These are phyloP conservation scores for Monosporascus sp. DNA, from an alignment of 2,329 filamentous ascomycete species.

Conservation along the genomic window DNA sequence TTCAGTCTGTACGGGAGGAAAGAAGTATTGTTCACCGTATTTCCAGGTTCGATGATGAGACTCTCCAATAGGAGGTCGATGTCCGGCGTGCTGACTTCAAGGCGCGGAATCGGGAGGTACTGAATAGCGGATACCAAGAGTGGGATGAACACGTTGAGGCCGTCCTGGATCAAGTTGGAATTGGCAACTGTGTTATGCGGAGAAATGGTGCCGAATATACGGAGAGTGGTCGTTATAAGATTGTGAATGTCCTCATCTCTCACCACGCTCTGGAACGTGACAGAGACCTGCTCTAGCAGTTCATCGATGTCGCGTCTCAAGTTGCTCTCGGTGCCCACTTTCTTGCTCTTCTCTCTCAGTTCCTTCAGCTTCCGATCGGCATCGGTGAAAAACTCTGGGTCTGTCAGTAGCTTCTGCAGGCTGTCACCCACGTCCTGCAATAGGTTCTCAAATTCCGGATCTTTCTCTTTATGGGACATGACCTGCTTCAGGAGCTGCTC, in stretches of 20 bases:
- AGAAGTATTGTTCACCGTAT: constrained; percentile 76
- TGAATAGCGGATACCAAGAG: constrained; percentile 72
- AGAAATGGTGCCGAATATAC: constrained; percentile 65
- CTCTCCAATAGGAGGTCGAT: constrained; percentile 87
- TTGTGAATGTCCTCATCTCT: constrained; percentile 68
- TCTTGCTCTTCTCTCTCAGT: constrained; percentile 50
- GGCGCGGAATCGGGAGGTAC: constrained; percentile 80
- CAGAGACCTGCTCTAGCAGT: constrained; percentile 63
- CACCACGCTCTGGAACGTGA: constrained; percentile 62
- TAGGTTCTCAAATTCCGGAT: constrained; percentile 77
- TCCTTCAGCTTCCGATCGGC: constrained; percentile 52
- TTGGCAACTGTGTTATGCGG: constrained; percentile 61
- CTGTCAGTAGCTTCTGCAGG: constrained; percentile 74
- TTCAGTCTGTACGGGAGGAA: constrained; percentile 84
- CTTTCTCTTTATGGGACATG: constrained; percentile 66
- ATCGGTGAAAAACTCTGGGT: constrained; percentile 80
- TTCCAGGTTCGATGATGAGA: constrained; percentile 81
- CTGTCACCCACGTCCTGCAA: constrained; percentile 68
- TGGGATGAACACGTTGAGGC: constrained; percentile 75
- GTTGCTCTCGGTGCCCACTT: constrained; percentile 61
- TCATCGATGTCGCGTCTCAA: constrained; percentile 69
- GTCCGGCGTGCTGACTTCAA: constrained; percentile 81
- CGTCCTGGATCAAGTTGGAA: constrained; percentile 66
- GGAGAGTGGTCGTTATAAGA: constrained; percentile 60
- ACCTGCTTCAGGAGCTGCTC: constrained; percentile 65